Percentiles rank a stretch among this genome's conserved stretches.
phyloP scores from a whole-genome alignment of 2,329 filamentous ascomycete genomes.

The Aspergillus sp. region DNA sequence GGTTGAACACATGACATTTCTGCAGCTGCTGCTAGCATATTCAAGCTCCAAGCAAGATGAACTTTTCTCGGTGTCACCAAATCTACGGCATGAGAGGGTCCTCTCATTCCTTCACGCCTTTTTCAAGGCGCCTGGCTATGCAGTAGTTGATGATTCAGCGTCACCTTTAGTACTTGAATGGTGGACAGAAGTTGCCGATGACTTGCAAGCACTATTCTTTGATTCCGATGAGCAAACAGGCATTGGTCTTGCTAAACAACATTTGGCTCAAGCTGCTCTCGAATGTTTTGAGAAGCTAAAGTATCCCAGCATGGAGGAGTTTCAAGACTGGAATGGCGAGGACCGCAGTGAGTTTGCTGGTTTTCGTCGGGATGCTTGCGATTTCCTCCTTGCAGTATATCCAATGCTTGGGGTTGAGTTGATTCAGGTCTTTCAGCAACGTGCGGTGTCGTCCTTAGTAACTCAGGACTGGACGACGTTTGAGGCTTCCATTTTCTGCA shows the following conservation, averaged over 20 bases:
- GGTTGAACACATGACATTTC: constrained; percentile 30
- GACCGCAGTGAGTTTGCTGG: constrained; percentile 35
- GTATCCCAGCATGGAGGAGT: constrained; percentile 27
- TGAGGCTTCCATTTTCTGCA: constrained; percentile 38
- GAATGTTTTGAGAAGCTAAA: constrained; percentile 37
- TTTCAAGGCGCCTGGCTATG: constrained; percentile 34
- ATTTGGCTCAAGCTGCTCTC: constrained; percentile 33
- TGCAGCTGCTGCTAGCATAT: constrained; percentile 34
- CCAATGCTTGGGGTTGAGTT: constrained; percentile 36
- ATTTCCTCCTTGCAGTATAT: constrained; percentile 38
- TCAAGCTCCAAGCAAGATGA: constrained; percentile 22
- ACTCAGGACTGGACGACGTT: constrained; percentile 35
- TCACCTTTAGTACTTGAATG: constrained; percentile 33
- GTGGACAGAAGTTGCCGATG: constrained; percentile 36
- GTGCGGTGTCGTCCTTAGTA: constrained; percentile 24
- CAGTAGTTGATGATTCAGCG: constrained; percentile 33
- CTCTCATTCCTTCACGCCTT: constrained; percentile 30
- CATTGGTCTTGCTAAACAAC: constrained; percentile 26
- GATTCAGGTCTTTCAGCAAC: constrained; percentile 34
- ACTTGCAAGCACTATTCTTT: constrained; percentile 25
- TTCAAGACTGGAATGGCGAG: constrained; percentile 35
- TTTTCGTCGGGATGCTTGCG: constrained; percentile 39
- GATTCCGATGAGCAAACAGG: constrained; percentile 19
- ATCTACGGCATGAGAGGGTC: constrained; percentile 25
- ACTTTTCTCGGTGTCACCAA: constrained; percentile 23